Conservation (phyloP, 225 moss, liverwort and hornwort species). For the Sphagnum contortum region DNA sequence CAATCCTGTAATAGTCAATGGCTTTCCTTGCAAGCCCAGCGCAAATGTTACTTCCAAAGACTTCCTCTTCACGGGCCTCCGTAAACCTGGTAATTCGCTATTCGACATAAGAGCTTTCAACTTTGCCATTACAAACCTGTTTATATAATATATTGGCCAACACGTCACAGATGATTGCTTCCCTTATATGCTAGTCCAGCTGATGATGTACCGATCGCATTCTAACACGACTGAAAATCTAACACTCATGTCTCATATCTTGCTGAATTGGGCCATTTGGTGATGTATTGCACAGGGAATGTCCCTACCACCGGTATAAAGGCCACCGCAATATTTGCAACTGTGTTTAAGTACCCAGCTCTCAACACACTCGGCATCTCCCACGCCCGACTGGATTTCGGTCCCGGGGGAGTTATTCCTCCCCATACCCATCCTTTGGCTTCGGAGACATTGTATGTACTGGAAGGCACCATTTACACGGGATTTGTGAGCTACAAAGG, state of each 20-base stretch:
- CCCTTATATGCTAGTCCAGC: too few relatives aligned
- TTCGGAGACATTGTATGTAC: neutral
- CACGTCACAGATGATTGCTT: too few relatives aligned
- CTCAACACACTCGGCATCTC: conserved; percentile 17
- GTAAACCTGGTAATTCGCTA: neutral
- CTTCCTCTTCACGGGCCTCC: neutral
- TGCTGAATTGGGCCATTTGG: neutral
- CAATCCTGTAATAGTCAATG: neutral
- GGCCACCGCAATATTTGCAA: neutral
- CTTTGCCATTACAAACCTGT: too few relatives aligned
- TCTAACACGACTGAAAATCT: too few relatives aligned
- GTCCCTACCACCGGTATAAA: neutral
- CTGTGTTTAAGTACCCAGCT: conserved; percentile 5
- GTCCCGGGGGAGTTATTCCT: conserved; percentile 21
- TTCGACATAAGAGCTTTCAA: too few relatives aligned
- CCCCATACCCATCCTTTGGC: conserved; percentile 31
- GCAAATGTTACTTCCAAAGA: neutral
- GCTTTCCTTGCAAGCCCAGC: neutral
- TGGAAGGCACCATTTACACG: conserved; percentile 15
- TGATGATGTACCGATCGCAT: neutral
- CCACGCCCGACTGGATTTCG: conserved; percentile 17
- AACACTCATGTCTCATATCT: too few relatives aligned
- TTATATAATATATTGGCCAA: too few relatives aligned
- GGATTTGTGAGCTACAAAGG: conserved; percentile 22
- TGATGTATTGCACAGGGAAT: neutral